Base-by-base conservation (phyloP, 106 monocot genomes). In the Dioscorea alata region DNA sequence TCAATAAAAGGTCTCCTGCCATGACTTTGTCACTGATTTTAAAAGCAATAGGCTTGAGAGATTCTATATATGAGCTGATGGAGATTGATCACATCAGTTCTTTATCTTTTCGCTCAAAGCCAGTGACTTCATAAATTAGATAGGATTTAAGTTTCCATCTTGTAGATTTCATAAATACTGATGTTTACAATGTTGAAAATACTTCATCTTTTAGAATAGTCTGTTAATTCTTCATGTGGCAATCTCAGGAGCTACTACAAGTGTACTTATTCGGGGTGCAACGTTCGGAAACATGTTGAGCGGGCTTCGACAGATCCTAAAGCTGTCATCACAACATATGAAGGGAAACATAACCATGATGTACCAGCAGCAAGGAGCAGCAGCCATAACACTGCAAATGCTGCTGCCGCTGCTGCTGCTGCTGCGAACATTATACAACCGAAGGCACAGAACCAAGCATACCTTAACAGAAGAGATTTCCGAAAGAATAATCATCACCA, bases 171-270 rank as follows among this genome's bases (percentile, higher is more conserved):
- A 10, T 42, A 6, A 42, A 42, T 1, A 59, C 22, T 23, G 6
- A 22, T 59, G n/a, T n/a, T n/a, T n/a, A 59, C 19, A 59, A 59
- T 23, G 23, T 12, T 23, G 31, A 14, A 61, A 61, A 4, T 23
- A 23, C 10, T 58, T 58, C n/a, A 19, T 58, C 22, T 23, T 58
- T 58, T 58, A 23, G 57, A 12, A 23, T 14, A 4, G 22, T 58
- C 20, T 58, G 13, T 42, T 42, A 62, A 62, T 2, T 24, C 20
- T 48, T 66, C 10, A 2, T 49, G 15, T 68, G 21, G 9, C 19
- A 78, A 70, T 3, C 67, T 67, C 81, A 91, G 94, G 91, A 95
- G 94, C 73, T 95, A 91, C 73, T 95, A 91, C 86, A 91, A 86
- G 70, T 95, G 91, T 75, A 85, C 88, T 16, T 48, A 21, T 32